Conservation (phyloP, 2,329 filamentous ascomycete species). For the Pseudogymnoascus sp. region DNA sequence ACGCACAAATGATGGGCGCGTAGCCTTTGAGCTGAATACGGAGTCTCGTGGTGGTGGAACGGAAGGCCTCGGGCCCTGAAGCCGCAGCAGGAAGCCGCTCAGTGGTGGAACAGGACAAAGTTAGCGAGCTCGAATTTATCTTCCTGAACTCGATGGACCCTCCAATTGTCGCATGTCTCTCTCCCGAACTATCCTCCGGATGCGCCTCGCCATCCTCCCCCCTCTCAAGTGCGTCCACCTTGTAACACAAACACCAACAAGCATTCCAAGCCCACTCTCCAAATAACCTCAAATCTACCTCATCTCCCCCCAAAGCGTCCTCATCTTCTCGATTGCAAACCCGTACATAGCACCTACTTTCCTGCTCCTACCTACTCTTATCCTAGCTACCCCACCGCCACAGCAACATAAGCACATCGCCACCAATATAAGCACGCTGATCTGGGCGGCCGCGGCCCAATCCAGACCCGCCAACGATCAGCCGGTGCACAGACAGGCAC, state of each 20-base stretch:
- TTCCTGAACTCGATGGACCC: not conserved
- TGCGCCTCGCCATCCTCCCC: not conserved
- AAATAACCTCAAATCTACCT: not conserved
- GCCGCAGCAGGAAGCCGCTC: not conserved
- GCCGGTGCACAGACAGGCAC: not conserved
- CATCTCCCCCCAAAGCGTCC: not conserved
- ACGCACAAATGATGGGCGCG: not conserved
- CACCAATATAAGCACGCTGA: not conserved
- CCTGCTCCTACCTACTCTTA: not conserved
- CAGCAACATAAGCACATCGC: not conserved
- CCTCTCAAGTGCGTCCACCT: not conserved
- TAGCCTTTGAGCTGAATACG: not conserved
- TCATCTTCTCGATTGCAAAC: not conserved
- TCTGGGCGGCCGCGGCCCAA: not conserved
- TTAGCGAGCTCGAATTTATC: not conserved
- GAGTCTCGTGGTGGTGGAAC: not conserved
- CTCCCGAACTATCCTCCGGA: not conserved
- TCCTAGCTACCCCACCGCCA: not conserved
- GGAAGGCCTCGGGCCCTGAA: not conserved
- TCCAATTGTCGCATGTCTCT: not conserved
- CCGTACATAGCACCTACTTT: not conserved
- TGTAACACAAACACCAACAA: not conserved
- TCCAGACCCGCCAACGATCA: not conserved
- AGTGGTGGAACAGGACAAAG: not conserved
- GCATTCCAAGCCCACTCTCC: not conserved